Percentiles rank a stretch among this genome's conserved stretches.
These are phyloP conservation scores for Pseudomicrostroma phylloplanum DNA, from an alignment of 1,284 basidiomycete species.

Conservation along the genomic window DNA sequence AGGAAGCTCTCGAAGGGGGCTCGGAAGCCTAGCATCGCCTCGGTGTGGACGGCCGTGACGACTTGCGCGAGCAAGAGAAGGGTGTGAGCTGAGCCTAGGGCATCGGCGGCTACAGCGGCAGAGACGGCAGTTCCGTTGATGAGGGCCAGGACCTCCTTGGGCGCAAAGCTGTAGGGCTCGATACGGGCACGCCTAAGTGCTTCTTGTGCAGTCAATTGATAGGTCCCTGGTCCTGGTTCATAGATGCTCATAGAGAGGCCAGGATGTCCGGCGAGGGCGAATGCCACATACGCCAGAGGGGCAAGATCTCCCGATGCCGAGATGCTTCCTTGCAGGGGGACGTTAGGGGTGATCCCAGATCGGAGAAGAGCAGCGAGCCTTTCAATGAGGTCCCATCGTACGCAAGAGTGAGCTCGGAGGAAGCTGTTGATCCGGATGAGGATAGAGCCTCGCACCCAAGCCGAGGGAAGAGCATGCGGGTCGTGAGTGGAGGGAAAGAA, in stretches of 20 bases:
- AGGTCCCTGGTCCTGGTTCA: constrained; percentile 20
- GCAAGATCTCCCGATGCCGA: constrained; percentile 64
- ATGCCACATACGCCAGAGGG: constrained; percentile 63
- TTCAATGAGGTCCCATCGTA: constrained; percentile 72
- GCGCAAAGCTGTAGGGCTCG: constrained; percentile 63
- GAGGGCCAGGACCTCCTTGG: constrained; percentile 64
- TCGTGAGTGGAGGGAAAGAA: background rate
- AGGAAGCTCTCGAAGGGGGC: constrained; percentile 59
- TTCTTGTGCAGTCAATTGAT: constrained; percentile 19
- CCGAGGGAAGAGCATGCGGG: constrained; percentile 57
- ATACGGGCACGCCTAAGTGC: constrained; percentile 56
- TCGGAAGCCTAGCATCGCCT: constrained; percentile 54
- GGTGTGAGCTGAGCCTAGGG: constrained; percentile 66
- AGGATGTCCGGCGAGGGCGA: constrained; percentile 32
- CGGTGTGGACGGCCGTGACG: constrained; percentile 74
- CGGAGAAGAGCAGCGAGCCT: constrained; percentile 65
- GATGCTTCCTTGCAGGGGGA: constrained; percentile 76
- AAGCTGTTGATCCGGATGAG: constrained; percentile 73
- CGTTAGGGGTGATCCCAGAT: constrained; percentile 69
- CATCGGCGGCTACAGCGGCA: constrained; percentile 54
- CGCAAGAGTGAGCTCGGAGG: constrained; percentile 69
- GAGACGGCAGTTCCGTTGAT: constrained; percentile 80
- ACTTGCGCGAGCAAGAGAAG: constrained; percentile 67
- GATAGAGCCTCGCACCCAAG: constrained; percentile 84
- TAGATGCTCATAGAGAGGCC: constrained; percentile 29